phyloP scores from a whole-genome alignment of 352 stramenopile species.

The Phytophthora pinifolia region DNA sequence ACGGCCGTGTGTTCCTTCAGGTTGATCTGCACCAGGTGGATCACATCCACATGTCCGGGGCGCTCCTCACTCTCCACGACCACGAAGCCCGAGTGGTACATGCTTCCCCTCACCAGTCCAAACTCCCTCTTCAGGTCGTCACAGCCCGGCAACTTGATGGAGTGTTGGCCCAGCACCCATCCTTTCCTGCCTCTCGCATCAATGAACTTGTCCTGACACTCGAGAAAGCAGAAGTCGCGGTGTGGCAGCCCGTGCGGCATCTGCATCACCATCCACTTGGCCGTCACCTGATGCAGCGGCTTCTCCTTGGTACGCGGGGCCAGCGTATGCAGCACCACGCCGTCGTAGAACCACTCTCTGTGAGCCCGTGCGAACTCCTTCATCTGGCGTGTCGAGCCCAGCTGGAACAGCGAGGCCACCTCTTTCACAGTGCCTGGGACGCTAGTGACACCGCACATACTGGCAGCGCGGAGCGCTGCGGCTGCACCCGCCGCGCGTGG shows the following conservation, averaged over 20 bases:
- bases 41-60: slow-evolving; percentile 75
- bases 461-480: slow-evolving; percentile 33
- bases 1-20: slow-evolving; percentile 69
- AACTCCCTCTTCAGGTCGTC: slow-evolving; percentile 79
- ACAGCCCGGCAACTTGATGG: slow-evolving; percentile 77
- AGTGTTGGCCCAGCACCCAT: slow-evolving; percentile 84
- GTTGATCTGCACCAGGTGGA: slow-evolving; percentile 83
- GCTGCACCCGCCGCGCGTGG: slow-evolving; percentile 30
- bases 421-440: slow-evolving; percentile 71
- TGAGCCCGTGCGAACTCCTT: slow-evolving; percentile 64
- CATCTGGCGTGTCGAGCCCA: slow-evolving; percentile 63
- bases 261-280: slow-evolving; percentile 77
- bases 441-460: slow-evolving; percentile 81
- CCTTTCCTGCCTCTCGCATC: slow-evolving; percentile 77
- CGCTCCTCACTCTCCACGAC: slow-evolving; percentile 80
- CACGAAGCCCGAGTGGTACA: slow-evolving; percentile 87
- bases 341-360: slow-evolving; percentile 71
- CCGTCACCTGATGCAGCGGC: slow-evolving; percentile 81
- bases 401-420: slow-evolving; percentile 70
- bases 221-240: slow-evolving; percentile 76
- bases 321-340: slow-evolving; percentile 71
- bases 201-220: slow-evolving; percentile 89
- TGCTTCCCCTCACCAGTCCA: slow-evolving; percentile 68
- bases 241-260: slow-evolving; percentile 60
- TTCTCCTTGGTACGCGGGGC: slow-evolving; percentile 65